Conservation (phyloP, 148 eudicot species). For the Vaccinium macrocarpon region DNA sequence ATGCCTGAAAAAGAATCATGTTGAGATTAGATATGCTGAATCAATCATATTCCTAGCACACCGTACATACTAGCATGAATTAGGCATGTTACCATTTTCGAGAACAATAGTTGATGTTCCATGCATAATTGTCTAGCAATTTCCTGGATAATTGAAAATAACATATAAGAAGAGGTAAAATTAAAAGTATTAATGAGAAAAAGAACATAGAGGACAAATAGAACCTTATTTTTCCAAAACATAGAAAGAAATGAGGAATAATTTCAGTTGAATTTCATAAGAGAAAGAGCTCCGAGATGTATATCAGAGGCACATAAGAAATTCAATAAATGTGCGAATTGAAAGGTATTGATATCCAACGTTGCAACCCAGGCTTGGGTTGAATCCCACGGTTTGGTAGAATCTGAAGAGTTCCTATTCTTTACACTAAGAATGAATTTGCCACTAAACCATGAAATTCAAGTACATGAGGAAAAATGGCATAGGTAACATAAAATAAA, state of each 20-base stretch:
- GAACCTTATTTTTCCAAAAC: neutral
- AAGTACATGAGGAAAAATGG: neutral
- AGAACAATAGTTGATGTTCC: conserved; percentile 70
- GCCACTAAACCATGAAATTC: neutral
- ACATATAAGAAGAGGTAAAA: conserved; percentile 14
- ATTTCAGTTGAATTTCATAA: neutral
- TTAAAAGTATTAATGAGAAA: conserved; percentile 14
- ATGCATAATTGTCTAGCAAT: conserved; percentile 79
- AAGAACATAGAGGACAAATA: neutral
- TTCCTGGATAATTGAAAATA: conserved; percentile 46
- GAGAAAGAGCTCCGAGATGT: neutral
- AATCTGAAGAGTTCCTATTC: neutral
- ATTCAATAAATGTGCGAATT: neutral
- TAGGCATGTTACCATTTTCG: conserved; percentile 72
- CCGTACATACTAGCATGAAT: conserved; percentile 1
- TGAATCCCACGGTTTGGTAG: neutral
- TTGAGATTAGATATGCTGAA: conserved; percentile 10
- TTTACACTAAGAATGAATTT: neutral
- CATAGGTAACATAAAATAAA: neutral
- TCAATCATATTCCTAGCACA: conserved; percentile 16
- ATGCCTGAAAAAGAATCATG: conserved; percentile 55
- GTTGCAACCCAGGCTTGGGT: neutral
- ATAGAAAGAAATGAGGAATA: neutral
- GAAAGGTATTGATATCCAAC: neutral
- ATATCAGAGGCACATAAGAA: neutral